Percentiles rank a stretch among this genome's conserved stretches.
phyloP scores from a whole-genome alignment of 2,329 filamentous ascomycete species.

The Clarireedia paspali region DNA sequence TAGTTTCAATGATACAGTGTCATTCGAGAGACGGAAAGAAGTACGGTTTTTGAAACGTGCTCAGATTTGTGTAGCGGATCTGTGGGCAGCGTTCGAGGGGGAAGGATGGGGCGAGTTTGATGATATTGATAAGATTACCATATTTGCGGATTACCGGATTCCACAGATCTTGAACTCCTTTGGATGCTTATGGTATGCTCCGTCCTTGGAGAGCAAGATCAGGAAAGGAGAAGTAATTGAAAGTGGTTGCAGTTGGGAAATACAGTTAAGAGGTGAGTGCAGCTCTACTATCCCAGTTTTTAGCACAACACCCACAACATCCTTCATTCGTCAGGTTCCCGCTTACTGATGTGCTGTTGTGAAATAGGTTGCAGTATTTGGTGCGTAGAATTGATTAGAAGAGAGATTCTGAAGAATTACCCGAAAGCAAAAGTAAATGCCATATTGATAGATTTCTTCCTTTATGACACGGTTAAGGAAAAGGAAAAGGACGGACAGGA shows the following conservation, averaged over 20 bases:
- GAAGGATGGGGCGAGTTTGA: slow-evolving; percentile 70
- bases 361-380: slow-evolving; percentile 77
- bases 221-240: slow-evolving; percentile 56
- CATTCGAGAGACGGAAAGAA: slow-evolving; percentile 61
- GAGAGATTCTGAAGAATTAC: slow-evolving; percentile 68
- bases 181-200: slow-evolving; percentile 78
- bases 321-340: background rate
- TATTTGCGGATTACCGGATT: slow-evolving; percentile 97
- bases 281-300: too few species aligned
- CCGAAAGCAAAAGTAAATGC: slow-evolving; percentile 72
- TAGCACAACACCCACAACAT: background rate
- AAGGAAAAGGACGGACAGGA: slow-evolving; percentile 57
- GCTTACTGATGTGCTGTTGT: background rate
- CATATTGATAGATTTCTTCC: slow-evolving; percentile 91
- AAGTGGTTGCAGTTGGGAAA: slow-evolving; percentile 69
- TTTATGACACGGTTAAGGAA: slow-evolving; percentile 92
- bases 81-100: slow-evolving; percentile 94
- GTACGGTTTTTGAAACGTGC: slow-evolving; percentile 88
- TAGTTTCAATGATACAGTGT: slow-evolving; percentile 77
- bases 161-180: slow-evolving; percentile 86
- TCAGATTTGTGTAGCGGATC: slow-evolving; percentile 89
- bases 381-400: slow-evolving; percentile 82
- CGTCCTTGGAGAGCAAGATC: slow-evolving; percentile 66
- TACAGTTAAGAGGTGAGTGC: slow-evolving; percentile 69
- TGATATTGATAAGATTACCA: slow-evolving; percentile 93